Base-by-base conservation (phyloP, 441 rosid species). In the Bruguiera hainesii region DNA sequence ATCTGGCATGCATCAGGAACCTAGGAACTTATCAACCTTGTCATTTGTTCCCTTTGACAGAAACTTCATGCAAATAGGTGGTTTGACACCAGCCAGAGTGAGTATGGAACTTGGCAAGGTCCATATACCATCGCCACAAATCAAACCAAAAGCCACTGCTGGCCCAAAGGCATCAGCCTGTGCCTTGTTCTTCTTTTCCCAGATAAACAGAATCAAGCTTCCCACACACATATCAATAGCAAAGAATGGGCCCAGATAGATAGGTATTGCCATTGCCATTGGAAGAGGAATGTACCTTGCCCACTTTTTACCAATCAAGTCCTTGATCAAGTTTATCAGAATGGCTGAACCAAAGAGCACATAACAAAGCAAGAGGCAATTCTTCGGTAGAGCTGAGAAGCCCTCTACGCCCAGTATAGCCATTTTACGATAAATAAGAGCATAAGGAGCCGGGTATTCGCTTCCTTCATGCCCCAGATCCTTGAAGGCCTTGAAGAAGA, bases 191-290 rank as follows among this genome's bases (percentile, higher is more conserved):
- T 73, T 63, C 66, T 79, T 87, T 72, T 82, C 89, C 98, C 98
- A 93, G 2, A 90, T 67, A 56, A 81, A 93, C 60, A 90, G 69
- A 52, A 93, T 82, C 66, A 90, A 78, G 78, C 97, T 90, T 25
- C 97, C 97, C 4, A 87, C 75, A 28, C 89, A 89, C 98, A 93
- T 89, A 73, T 90, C 96, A 56, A 93, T 87, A 7, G 97, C 86
- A 56, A 93, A 90, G 82, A 86, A 90, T 1, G 92, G 77, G 0
- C 98, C 98, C 0, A 90, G 8, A 77, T 85, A 93, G 78, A 90
- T 90, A 7, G 98, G 96, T 71, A 90, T 90, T 6, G 98, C 98
- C 97, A 93, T 93, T 50, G 96, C 97, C 98, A 93, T 68, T 0
- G 84, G 81, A 35, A 86, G 76, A 7, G 98, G 98, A 28, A 93